Evolutionary conservation across 768 basidiomycete genomes (phyloP), one percentile per base, ranked within the genome.

Genomic region (Kwoniella sp.): DNA sequence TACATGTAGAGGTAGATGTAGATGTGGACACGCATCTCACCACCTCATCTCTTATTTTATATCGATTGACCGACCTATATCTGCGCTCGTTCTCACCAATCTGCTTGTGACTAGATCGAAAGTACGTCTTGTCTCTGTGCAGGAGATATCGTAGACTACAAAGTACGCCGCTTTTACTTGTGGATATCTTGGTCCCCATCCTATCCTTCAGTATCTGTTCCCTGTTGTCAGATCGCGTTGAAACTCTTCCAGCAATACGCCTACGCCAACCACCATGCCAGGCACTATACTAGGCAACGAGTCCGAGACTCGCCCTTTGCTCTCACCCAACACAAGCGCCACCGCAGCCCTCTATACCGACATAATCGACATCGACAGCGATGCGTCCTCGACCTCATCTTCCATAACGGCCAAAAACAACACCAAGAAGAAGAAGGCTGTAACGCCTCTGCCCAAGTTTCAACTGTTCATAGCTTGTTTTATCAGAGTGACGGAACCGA

Each of bases 381-480:
- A 57, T 22, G 44, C 36, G 3, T n/a, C 19, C 2, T 46, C 40
- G 4, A 57, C 26, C 4, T n/a, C 7, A 2, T 33, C 37, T 2
- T 24, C 33, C 2, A 13, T 37, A 10, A 58, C n/a, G 15, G 26
- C 40, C 40, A 19, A 19, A 15, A 44, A 3, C 8, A 19, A 19
- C 40, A 9, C 17, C 10, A 44, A 19, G 8, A 44, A 44, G 17
- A 44, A 44, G 17, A 51, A n/a, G 24, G 22, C 53, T n/a, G 54
- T 56, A 46, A 75, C 73, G 15, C 73, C 73, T 4, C 48, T 75
- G 40, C 73, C 73, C 1, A 75, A 72, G 44, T 50, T 65, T 1
- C 73, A 75, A 49, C 44, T 75, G 5, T 54, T 58, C n/a, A 57
- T 75, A 17, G 60, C 71, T 33, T 75, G 64, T 53, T 69, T 75